A percentile compares a stretch with the other conserved stretches of the same genome.
Evolutionary conservation across 345 rosid species (phyloP).

Genomic region (Populus ilicifolia): DNA sequence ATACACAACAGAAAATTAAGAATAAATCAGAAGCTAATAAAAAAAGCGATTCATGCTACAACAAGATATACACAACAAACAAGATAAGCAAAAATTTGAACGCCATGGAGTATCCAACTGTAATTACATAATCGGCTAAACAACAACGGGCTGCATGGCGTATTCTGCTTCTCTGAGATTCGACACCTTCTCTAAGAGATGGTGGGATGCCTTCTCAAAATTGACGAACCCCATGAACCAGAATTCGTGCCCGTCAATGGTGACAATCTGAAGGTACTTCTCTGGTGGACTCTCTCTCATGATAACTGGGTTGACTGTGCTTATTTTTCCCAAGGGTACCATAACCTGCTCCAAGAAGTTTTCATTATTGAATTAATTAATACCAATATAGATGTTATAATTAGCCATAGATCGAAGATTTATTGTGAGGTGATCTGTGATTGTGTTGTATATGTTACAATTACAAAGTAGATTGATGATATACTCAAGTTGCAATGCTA

Average conservation of each 20-base stretch:
- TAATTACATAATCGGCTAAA: not conserved
- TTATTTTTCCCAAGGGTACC: constrained; percentile 50
- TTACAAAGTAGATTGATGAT: no score
- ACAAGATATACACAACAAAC: not conserved
- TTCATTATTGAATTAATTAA: no score
- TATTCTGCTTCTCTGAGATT: not conserved
- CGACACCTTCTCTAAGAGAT: constrained; percentile 28
- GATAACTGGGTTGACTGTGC: constrained; percentile 44
- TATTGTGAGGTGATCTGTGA: no score
- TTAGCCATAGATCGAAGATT: no score
- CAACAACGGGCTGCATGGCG: not conserved
- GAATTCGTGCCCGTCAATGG: constrained; percentile 71
- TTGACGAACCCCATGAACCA: constrained; percentile 95
- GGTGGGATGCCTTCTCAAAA: constrained; percentile 62
- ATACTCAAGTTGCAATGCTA: no score
- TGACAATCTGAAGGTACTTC: constrained; percentile 65
- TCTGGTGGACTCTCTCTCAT: constrained; percentile 51
- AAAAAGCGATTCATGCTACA: no score
- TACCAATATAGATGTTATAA: no score
- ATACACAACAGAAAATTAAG: no score
- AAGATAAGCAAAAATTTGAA: not conserved
- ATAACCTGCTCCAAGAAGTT: constrained; percentile 34
- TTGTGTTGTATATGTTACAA: no score
- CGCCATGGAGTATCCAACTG: no score
- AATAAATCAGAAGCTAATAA: no score